A percentile compares a stretch with the other conserved stretches of the same genome.
phyloP scores from a whole-genome alignment of 148 eudicot species.

The Dysphania ambrosioides region DNA sequence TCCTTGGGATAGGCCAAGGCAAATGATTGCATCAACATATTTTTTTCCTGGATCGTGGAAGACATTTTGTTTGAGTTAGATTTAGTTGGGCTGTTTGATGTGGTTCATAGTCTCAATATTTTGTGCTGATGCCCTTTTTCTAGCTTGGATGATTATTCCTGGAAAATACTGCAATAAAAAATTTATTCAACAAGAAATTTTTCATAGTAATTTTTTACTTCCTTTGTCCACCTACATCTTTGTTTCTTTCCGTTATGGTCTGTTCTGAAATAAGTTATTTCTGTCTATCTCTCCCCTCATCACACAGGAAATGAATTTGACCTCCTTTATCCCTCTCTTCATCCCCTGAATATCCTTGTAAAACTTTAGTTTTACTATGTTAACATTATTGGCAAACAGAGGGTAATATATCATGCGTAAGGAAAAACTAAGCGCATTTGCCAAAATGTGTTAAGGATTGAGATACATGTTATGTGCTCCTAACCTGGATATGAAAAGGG shows the following conservation, averaged over 20 bases:
- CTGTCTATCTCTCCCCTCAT: not conserved
- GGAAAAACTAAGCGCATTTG: not conserved
- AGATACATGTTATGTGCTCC: not conserved
- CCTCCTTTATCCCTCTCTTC: not conserved
- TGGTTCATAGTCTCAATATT: not conserved
- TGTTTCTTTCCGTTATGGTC: not conserved
- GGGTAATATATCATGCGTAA: not conserved
- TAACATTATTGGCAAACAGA: not conserved
- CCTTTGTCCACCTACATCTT: not conserved
- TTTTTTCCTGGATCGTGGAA: not conserved
- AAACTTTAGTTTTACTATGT: not conserved
- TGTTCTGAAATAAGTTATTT: not conserved
- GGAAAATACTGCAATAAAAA: not conserved
- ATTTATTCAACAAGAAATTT: not conserved
- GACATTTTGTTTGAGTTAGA: not conserved
- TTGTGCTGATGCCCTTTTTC: not conserved
- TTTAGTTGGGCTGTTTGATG: not conserved
- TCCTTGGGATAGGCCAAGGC: not conserved
- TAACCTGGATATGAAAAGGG: not conserved
- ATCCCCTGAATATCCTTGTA: not conserved
- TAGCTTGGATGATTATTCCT: not conserved
- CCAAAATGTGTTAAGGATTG: not conserved
- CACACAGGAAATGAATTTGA: not conserved
- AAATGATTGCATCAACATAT: not conserved
- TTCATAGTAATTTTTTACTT: not conserved